Evolutionary conservation across 768 basidiomycete genomes (phyloP).

Genomic region (Gymnopilus junonius): DNA sequence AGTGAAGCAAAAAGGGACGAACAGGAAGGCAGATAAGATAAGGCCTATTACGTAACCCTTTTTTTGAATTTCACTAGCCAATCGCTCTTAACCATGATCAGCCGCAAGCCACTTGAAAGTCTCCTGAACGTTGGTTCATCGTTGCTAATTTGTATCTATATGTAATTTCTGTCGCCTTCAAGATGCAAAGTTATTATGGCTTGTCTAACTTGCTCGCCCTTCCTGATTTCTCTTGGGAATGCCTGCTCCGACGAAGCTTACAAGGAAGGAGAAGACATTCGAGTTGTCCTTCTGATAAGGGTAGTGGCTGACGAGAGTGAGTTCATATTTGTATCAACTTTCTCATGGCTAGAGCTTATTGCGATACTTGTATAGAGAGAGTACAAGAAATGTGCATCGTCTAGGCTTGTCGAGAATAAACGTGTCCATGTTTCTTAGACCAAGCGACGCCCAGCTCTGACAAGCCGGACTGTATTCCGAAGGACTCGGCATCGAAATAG

Average conservation of each 20-base stretch:
- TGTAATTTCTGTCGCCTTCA: neutral
- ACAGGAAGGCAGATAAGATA: neutral
- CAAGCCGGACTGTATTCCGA: neutral
- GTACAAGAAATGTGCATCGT: conserved; percentile 1
- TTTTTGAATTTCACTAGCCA: neutral
- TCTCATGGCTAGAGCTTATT: neutral
- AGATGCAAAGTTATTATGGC: neutral
- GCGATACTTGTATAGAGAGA: neutral
- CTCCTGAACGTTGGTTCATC: too few relatives aligned
- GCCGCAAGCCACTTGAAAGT: too few relatives aligned
- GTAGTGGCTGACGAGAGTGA: neutral
- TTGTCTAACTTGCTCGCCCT: neutral
- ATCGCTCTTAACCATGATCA: too few relatives aligned
- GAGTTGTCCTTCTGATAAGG: neutral
- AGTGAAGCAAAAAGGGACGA: neutral
- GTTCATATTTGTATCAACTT: neutral
- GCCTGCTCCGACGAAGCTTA: neutral
- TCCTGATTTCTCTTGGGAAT: neutral
- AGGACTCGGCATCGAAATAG: neutral
- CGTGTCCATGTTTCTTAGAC: conserved; percentile 2
- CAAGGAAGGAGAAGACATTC: neutral
- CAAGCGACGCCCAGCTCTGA: neutral
- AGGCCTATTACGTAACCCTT: too few relatives aligned
- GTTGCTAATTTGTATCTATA: neutral
- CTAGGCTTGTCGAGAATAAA: conserved; percentile 6